A percentile compares a stretch with the other conserved stretches of the same genome.
Evolutionary conservation across 2,329 filamentous ascomycete genomes (phyloP).

Genomic region (Aspergillus udagawae): DNA sequence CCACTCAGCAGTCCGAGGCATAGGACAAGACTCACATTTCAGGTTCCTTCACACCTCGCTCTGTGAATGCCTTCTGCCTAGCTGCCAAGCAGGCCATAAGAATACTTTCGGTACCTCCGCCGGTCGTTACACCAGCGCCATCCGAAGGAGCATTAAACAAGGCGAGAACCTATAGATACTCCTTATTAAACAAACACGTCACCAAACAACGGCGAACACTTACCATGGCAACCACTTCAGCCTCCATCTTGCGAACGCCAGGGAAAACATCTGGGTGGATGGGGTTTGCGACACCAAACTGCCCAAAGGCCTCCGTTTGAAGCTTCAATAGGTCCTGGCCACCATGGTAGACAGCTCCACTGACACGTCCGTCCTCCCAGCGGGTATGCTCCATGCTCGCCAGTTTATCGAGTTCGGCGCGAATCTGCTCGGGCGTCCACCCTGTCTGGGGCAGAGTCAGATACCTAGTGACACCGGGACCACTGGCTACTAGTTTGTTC

Average conservation of each 20-base stretch:
- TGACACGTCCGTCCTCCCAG: constrained; percentile 95
- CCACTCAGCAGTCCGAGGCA: neutral
- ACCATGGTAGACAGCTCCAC: constrained; percentile 93
- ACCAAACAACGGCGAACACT: constrained; percentile 3
- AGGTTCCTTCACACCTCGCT: constrained; percentile 84
- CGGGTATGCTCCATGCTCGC: constrained; percentile 86
- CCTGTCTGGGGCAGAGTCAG: constrained; percentile 76
- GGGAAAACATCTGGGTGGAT: constrained; percentile 98
- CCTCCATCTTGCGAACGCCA: constrained; percentile 98
- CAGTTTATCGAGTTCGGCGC: constrained; percentile 73
- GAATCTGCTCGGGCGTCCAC: constrained; percentile 73
- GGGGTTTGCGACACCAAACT: constrained; percentile 92
- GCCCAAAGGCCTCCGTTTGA: constrained; percentile 88
- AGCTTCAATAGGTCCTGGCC: constrained; percentile 75
- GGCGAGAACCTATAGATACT: constrained; percentile 54
- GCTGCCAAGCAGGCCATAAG: constrained; percentile 91
- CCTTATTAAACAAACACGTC: constrained; percentile 6
- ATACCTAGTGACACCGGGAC: constrained; percentile 68
- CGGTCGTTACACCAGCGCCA: constrained; percentile 83
- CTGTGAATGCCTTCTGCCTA: constrained; percentile 78
- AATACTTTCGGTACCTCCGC: constrained; percentile 93
- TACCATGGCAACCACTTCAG: constrained; percentile 95
- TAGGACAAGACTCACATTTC: constrained; percentile 67
- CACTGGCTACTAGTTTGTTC: constrained; percentile 72
- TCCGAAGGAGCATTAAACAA: constrained; percentile 87